Conservation (phyloP, 2,329 filamentous ascomycete species). For the Thermoascus crustaceus region DNA sequence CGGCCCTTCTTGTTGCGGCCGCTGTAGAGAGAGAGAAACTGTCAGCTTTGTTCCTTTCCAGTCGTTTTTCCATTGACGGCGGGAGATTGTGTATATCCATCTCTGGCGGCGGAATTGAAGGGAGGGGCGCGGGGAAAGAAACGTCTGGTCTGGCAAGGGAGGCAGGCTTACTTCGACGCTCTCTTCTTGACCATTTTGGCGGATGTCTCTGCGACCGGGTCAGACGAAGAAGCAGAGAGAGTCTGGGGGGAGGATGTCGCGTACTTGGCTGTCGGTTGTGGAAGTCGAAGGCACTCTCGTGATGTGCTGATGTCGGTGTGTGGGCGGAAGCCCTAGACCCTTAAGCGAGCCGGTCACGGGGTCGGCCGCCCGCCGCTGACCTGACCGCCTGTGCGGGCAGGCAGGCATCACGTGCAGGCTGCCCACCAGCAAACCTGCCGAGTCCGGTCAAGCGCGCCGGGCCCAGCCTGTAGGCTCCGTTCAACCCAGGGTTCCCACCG, state of each 20-base stretch:
- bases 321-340: slow-evolving; percentile 31
- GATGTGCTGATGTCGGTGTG: slow-evolving; percentile 26
- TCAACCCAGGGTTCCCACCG: slow-evolving; percentile 7
- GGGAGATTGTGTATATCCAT: no score
- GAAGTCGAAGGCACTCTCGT: slow-evolving; percentile 30
- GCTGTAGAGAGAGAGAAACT: slow-evolving; percentile 43
- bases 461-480: slow-evolving; percentile 4
- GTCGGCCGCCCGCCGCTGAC: slow-evolving; percentile 11
- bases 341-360: slow-evolving; percentile 32
- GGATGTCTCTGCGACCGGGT: slow-evolving; percentile 37
- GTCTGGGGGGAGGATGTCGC: slow-evolving; percentile 18
- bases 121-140: no score
- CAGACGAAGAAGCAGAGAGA: slow-evolving; percentile 20
- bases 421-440: not conserved
- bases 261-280: slow-evolving; percentile 35
- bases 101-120: no score
- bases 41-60: slow-evolving; percentile 24
- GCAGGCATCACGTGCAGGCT: not conserved
- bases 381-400: no score
- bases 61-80: slow-evolving; percentile 9
- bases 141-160: slow-evolving; percentile 13
- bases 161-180: slow-evolving; percentile 58
- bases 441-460: not conserved
- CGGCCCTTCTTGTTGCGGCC: slow-evolving; percentile 99
- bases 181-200: slow-evolving; percentile 69